phyloP scores from a whole-genome alignment of 1,284 basidiomycete species.

The Cryptococcus sp. region DNA sequence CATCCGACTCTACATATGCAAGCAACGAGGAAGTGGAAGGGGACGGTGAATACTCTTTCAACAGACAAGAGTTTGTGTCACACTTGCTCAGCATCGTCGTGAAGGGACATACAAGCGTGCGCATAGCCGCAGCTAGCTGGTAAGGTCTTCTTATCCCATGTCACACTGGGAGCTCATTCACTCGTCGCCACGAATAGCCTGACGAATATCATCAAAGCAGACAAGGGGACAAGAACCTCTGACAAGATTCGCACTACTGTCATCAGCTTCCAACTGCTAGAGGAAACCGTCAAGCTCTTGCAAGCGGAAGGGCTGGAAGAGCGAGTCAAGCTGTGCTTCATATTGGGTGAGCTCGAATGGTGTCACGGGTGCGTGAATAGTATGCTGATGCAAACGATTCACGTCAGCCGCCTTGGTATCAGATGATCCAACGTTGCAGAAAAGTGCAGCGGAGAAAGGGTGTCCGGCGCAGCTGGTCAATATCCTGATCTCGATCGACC shows the following conservation, averaged over 20 bases:
- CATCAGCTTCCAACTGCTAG: constrained; percentile 30
- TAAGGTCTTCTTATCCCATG: constrained; percentile 21
- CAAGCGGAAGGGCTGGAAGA: constrained; percentile 39
- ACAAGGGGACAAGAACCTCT: constrained; percentile 19
- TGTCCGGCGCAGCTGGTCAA: constrained; percentile 31
- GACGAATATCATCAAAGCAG: constrained; percentile 45
- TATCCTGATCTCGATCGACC: constrained; percentile 45
- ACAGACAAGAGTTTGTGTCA: constrained; percentile 17
- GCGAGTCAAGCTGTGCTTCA: constrained; percentile 61
- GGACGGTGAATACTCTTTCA: constrained; percentile 5
- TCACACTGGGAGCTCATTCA: background rate
- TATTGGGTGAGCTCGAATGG: constrained; percentile 59
- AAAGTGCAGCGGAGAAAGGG: constrained; percentile 34
- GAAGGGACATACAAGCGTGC: constrained; percentile 35
- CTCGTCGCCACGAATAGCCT: constrained; percentile 24
- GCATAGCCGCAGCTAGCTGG: constrained; percentile 48
- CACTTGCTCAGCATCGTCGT: constrained; percentile 36
- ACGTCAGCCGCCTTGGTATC: constrained; percentile 66
- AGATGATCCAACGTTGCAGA: constrained; percentile 68
- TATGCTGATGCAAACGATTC: background rate
- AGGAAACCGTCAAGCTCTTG: constrained; percentile 36
- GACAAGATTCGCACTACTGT: constrained; percentile 19
- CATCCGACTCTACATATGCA: constrained; percentile 7
- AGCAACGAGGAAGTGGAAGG: constrained; percentile 8
- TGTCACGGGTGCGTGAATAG: constrained; percentile 18